phyloP scores from a whole-genome alignment of 495 filamentous ascomycete species.

The Penicillium bialowiezense region DNA sequence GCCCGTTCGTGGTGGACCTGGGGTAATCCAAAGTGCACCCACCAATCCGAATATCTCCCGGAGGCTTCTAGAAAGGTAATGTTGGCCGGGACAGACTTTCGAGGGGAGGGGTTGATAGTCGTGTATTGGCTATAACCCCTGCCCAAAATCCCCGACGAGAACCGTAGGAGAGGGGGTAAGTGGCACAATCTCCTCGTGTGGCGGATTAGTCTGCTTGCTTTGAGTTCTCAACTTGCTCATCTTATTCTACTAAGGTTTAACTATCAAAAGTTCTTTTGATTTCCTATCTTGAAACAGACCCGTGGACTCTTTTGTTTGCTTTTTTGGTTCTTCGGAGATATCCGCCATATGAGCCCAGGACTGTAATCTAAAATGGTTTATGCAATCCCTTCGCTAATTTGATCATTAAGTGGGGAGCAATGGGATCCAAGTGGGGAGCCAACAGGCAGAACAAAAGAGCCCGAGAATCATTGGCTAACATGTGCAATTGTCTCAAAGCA shows the following conservation, averaged over 20 bases:
- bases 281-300: not conserved
- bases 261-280: not conserved
- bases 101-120: slow-evolving; percentile 23
- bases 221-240: not conserved
- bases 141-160: slow-evolving; percentile 18
- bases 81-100: slow-evolving; percentile 11
- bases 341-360: not conserved
- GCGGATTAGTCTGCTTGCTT: not conserved
- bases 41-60: slow-evolving; percentile 19
- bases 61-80: slow-evolving; percentile 29
- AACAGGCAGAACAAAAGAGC: not conserved
- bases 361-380: too few relatives aligned
- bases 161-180: slow-evolving; percentile 20
- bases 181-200: slow-evolving; percentile 8
- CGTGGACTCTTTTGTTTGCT: not conserved
- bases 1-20: slow-evolving; percentile 26
- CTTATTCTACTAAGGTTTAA: not conserved
- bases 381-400: not conserved
- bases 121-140: slow-evolving; percentile 13
- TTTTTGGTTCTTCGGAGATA: not conserved
- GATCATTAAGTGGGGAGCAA: not conserved
- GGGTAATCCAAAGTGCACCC: slow-evolving; percentile 25
- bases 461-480: not conserved
- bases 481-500: slow-evolving; percentile 17
- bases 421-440: not conserved